phyloP scores from a whole-genome alignment of 2,329 filamentous ascomycete species.

The Fragosphaeria purpurea region DNA sequence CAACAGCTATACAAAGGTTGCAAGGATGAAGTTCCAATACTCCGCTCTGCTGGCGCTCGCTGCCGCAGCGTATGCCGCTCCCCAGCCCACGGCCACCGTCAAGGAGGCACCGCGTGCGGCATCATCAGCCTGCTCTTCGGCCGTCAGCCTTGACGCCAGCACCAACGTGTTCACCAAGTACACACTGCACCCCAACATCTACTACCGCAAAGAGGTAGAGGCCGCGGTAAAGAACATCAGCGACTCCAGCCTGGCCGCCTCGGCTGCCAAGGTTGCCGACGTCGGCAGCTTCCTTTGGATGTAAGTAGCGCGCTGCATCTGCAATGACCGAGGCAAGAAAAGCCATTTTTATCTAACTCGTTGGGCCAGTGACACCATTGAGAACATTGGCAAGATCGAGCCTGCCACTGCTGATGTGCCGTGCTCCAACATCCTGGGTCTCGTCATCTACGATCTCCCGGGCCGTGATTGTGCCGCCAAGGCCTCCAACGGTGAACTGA shows the following conservation, averaged over 20 bases:
- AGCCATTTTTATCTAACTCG: not conserved
- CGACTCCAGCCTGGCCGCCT: slow-evolving; percentile 19
- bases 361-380: slow-evolving; percentile 25
- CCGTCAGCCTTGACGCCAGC: slow-evolving; percentile 27
- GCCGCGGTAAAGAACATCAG: slow-evolving; percentile 22
- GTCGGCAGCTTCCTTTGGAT: slow-evolving; percentile 32
- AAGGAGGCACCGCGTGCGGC: slow-evolving; percentile 20
- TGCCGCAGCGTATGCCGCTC: slow-evolving; percentile 24
- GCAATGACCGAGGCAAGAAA: slow-evolving; percentile 18
- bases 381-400: slow-evolving; percentile 27
- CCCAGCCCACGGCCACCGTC: slow-evolving; percentile 16
- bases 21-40: slow-evolving; percentile 26
- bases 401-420: slow-evolving; percentile 25
- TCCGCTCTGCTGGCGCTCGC: slow-evolving; percentile 26
- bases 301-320: slow-evolving; percentile 14
- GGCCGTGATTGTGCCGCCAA: slow-evolving; percentile 54
- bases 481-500: slow-evolving; percentile 53
- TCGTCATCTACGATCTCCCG: slow-evolving; percentile 55
- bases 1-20: not conserved
- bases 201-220: slow-evolving; percentile 28
- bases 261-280: slow-evolving; percentile 26
- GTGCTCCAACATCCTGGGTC: slow-evolving; percentile 28
- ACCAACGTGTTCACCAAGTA: slow-evolving; percentile 29
- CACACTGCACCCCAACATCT: slow-evolving; percentile 29
- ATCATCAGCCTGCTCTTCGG: slow-evolving; percentile 22